Conservation (phyloP, 2,329 filamentous ascomycete genomes). For the Cladophialophora psammophila region DNA sequence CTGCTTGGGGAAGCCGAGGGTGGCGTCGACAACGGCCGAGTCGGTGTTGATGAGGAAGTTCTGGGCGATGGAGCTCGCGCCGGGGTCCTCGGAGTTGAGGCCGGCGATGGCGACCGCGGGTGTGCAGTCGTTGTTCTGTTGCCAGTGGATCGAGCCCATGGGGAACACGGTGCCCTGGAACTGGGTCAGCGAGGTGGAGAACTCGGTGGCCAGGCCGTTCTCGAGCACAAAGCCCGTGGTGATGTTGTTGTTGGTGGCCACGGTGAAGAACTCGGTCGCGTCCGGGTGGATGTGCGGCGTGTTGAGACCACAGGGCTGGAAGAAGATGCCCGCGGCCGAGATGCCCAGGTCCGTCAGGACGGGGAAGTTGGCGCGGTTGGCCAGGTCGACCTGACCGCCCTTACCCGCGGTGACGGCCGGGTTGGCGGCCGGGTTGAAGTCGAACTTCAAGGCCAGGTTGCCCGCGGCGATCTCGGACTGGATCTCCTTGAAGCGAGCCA, state of each 20-base stretch:
- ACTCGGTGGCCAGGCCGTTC: slow-evolving; percentile 52
- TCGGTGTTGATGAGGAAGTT: slow-evolving; percentile 57
- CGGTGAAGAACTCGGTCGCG: slow-evolving; percentile 57
- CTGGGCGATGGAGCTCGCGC: slow-evolving; percentile 53
- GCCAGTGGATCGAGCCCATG: slow-evolving; percentile 56
- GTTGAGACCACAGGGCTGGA: slow-evolving; percentile 55
- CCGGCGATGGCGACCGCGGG: slow-evolving; percentile 53
- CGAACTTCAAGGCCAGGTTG: slow-evolving; percentile 39
- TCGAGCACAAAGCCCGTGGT: slow-evolving; percentile 57
- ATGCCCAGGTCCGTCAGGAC: slow-evolving; percentile 39
- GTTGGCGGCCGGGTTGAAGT: slow-evolving; percentile 41
- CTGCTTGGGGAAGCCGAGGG: slow-evolving; percentile 40
- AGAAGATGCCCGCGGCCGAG: slow-evolving; percentile 40
- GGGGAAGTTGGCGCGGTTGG: slow-evolving; percentile 40
- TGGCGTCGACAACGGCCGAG: slow-evolving; percentile 55
- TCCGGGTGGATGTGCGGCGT: slow-evolving; percentile 59
- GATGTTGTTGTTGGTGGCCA: slow-evolving; percentile 51
- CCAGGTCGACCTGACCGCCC: slow-evolving; percentile 43
- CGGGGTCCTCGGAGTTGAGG: slow-evolving; percentile 53
- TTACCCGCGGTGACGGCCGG: slow-evolving; percentile 21
- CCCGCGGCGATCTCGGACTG: slow-evolving; percentile 31
- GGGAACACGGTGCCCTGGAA: slow-evolving; percentile 59
- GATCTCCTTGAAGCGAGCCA: slow-evolving; percentile 37
- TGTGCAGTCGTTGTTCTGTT: slow-evolving; percentile 58
- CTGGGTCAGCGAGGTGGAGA: slow-evolving; percentile 49